Base-by-base conservation (phyloP, 352 stramenopile genomes). In the Pythium sukuiense region DNA sequence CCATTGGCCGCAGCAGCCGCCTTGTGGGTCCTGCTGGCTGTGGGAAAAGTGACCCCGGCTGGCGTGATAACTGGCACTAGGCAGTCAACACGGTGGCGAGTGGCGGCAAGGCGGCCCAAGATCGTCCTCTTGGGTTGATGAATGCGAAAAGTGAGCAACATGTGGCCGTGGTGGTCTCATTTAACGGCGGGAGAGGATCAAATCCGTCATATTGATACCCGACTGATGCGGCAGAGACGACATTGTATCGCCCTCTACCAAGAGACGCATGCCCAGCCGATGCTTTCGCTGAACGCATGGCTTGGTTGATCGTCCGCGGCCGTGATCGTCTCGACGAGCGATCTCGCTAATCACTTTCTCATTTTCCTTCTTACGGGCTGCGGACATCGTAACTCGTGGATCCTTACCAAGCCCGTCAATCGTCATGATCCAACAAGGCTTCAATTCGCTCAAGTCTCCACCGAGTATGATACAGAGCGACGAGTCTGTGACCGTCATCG, bases 401-500 rank as follows among this genome's bases (percentile, higher is more conserved):
- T 30, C n/a, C 45, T 30, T 29, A n/a, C 5, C 6, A 30, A 11
- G 3, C 20, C 1, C 24, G 4, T 43, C 20, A 14, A 58, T n/a
- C 8, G 39, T 16, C 11, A 62, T 62, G 56, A 6, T 11, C 8
- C 37, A n/a, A 11, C 39, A 20, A 18, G 56, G 29, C 14, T 55
- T 59, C 33, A 35, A 26, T 11, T 20, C 33, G 16, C 37, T 59
- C 49, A 59, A 59, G 35, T 59, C 59, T 26, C 39, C 59, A 3
- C 6, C 32, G 24, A 59, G 37, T 16, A 32, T 32, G 14, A 50
- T 32, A 2, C 14, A 39, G 16, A 46, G 18, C 7, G 24, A 29
- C 45, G n/a, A 52, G 13, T 49, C 41, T 1, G 30, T 49, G 7
- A 53, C 50, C 13, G 54, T 33, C 16, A 20, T 59, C n/a, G 59